phyloP scores from a whole-genome alignment of 1,284 basidiomycete genomes.

The Cryptococcus jaspeensis region DNA sequence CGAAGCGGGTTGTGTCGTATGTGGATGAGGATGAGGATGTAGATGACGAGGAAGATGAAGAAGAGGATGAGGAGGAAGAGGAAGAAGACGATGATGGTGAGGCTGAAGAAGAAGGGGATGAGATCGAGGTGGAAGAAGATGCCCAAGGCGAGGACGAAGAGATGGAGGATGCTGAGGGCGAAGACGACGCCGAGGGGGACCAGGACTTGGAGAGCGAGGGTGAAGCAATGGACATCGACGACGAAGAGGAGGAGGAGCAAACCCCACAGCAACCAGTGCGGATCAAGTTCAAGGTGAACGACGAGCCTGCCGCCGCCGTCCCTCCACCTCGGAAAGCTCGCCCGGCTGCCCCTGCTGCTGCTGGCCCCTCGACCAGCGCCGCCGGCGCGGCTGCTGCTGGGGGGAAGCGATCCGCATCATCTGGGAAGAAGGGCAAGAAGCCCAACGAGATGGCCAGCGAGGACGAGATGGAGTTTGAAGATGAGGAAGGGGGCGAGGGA shows the following conservation, averaged over 20 bases:
- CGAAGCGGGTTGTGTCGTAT: not conserved
- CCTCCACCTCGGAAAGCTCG: not conserved
- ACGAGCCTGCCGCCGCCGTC: too few species aligned
- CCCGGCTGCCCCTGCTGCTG: not conserved
- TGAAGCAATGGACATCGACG: conserved; percentile 10
- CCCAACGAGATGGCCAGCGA: conserved; percentile 5
- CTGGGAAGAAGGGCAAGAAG: conserved; percentile 18
- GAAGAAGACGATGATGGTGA: conserved; percentile 9
- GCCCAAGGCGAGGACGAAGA: conserved; percentile 11
- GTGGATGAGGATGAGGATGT: not conserved
- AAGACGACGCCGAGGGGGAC: not conserved
- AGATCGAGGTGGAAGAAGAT: conserved; percentile 5
- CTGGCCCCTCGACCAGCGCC: not conserved
- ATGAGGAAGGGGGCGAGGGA: conserved; percentile 10
- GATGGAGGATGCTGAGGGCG: conserved; percentile 2
- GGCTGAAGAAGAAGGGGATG: conserved; percentile 10
- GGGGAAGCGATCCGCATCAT: conserved; percentile 6
- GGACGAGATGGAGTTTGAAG: conserved; percentile 14
- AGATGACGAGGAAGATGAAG: not conserved
- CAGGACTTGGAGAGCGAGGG: not conserved
- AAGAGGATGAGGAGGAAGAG: not conserved
- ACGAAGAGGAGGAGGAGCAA: conserved; percentile 6
- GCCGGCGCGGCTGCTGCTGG: conserved; percentile 9
- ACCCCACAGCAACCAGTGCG: not conserved
- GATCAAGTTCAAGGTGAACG: conserved; percentile 13